These are phyloP conservation scores for Neurospora terricola DNA, from an alignment of 495 filamentous ascomycete species.

Conservation along the genomic window DNA sequence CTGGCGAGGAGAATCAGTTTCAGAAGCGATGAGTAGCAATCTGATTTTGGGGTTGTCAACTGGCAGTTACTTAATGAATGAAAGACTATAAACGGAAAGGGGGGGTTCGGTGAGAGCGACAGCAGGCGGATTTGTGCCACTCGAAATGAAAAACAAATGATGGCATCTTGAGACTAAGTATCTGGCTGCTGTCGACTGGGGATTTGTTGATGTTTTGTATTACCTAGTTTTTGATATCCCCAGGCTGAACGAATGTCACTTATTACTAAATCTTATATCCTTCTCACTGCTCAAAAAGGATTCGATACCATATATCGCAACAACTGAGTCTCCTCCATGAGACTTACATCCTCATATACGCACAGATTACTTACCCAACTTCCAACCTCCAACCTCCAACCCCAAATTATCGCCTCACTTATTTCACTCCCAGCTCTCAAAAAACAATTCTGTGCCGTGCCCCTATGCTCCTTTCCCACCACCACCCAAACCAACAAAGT, in stretches of 20 bases:
- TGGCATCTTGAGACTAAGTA: background rate
- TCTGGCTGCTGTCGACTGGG: background rate
- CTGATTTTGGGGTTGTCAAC: background rate
- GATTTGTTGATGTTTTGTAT: background rate
- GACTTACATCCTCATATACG: background rate
- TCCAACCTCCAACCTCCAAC: too few species aligned
- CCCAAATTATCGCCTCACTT: background rate
- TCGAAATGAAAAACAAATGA: background rate
- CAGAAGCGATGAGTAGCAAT: background rate
- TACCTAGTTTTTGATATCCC: background rate
- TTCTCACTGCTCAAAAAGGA: too few species aligned
- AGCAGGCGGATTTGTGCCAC: background rate
- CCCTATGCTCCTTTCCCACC: background rate
- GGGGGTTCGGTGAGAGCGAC: background rate
- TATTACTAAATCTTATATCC: too few species aligned
- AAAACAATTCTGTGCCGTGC: background rate
- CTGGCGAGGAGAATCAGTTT: background rate
- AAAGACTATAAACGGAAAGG: background rate
- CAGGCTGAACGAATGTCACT: background rate
- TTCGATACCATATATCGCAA: background rate
- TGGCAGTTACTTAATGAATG: background rate
- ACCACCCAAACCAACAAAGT: background rate
- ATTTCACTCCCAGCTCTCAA: background rate
- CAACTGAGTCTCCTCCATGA: background rate
- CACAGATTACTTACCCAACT: constrained; percentile 72